phyloP scores from a whole-genome alignment of 352 stramenopile genomes.

The Lagenidium sp. region DNA sequence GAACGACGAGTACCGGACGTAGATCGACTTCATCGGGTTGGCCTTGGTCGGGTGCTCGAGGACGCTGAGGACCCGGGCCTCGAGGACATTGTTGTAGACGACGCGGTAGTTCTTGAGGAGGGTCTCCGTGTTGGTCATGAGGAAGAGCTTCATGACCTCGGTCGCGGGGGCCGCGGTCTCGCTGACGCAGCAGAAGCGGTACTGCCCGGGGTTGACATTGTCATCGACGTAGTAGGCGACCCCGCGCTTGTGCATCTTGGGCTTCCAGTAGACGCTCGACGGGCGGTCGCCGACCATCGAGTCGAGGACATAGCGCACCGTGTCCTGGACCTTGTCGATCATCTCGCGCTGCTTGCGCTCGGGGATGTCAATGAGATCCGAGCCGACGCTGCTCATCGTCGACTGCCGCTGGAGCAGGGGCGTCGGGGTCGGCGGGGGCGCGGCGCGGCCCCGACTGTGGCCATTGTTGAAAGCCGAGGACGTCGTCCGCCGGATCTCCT shows the following conservation, averaged over 20 bases:
- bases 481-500: no score
- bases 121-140: slow-evolving; percentile 18
- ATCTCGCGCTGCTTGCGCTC: slow-evolving; percentile 1
- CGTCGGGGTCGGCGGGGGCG: no score
- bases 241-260: slow-evolving; percentile 30
- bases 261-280: slow-evolving; percentile 27
- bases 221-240: slow-evolving; percentile 47
- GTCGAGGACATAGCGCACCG: slow-evolving; percentile 30
- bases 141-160: slow-evolving; percentile 33
- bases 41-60: slow-evolving; percentile 24
- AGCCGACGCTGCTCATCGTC: background rate
- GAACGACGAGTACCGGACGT: slow-evolving; percentile 27
- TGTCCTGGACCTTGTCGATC: slow-evolving; percentile 3
- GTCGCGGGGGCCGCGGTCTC: slow-evolving; percentile 19
- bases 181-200: slow-evolving; percentile 38
- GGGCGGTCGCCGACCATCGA: slow-evolving; percentile 31
- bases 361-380: background rate
- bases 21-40: slow-evolving; percentile 25
- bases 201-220: slow-evolving; percentile 23
- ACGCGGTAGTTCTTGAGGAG: slow-evolving; percentile 24
- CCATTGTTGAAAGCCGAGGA: no score
- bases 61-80: slow-evolving; percentile 19
- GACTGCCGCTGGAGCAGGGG: no score
- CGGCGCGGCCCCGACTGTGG: no score
- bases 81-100: slow-evolving; percentile 26